Evolutionary conservation across 768 basidiomycete species (phyloP).

Genomic region (Suillus weaverae): DNA sequence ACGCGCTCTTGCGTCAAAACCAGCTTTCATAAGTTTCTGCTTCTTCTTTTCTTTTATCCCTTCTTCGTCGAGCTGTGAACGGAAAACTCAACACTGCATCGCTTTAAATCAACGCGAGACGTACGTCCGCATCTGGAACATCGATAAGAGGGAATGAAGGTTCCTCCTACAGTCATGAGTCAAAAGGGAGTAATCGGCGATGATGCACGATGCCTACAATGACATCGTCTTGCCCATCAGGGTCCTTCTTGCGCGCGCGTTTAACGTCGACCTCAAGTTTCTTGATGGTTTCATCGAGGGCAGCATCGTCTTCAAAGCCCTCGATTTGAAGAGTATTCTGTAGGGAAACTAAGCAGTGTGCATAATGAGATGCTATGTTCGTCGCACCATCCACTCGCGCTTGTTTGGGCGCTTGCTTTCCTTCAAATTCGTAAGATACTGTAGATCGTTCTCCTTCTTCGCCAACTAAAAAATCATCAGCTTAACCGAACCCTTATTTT

Average conservation of each 20-base stretch:
- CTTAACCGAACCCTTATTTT: background rate
- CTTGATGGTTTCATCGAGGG: conserved; percentile 80
- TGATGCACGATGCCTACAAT: conserved; percentile 34
- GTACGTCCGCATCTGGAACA: conserved; percentile 82
- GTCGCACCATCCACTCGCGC: conserved; percentile 73
- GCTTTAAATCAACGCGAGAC: conserved; percentile 15
- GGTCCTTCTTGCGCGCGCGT: conserved; percentile 79
- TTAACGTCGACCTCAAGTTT: conserved; percentile 80
- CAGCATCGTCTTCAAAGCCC: conserved; percentile 76
- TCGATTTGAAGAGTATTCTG: conserved; percentile 64
- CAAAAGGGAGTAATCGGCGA: background rate
- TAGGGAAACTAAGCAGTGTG: conserved; percentile 1
- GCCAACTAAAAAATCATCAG: conserved; percentile 46
- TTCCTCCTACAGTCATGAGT: conserved; percentile 55
- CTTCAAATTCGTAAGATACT: conserved; percentile 60
- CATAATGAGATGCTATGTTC: background rate
- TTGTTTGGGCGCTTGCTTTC: conserved; percentile 62
- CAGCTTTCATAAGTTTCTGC: conserved; percentile 90
- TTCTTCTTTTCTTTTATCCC: conserved; percentile 91
- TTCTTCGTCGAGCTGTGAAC: conserved; percentile 77
- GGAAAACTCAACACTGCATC: background rate
- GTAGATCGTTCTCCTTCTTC: conserved; percentile 76
- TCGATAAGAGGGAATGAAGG: conserved; percentile 90
- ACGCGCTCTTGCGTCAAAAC: conserved; percentile 86
- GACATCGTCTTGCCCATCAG: conserved; percentile 66